Evolutionary conservation across 345 rosid species (phyloP).

Genomic region (Mallotus nudiflorus): DNA sequence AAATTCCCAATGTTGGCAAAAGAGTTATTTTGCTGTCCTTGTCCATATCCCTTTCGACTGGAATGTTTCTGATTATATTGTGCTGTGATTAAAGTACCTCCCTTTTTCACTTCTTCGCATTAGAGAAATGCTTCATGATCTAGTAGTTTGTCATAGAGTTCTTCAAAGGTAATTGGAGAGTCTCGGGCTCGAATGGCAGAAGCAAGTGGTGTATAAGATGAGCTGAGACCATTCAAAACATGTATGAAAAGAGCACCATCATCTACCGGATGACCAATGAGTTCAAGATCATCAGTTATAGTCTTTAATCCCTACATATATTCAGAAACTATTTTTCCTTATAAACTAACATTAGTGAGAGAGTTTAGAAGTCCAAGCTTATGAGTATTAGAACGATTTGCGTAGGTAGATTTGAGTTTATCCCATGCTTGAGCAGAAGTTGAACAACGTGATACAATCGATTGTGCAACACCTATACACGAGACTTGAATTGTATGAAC

Average conservation of each 20-base stretch:
- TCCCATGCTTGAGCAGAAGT: background rate
- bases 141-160: background rate
- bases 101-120: background rate
- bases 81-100: background rate
- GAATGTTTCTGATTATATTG: background rate
- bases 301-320: background rate
- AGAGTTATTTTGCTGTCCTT: background rate
- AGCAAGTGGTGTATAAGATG: background rate
- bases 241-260: background rate
- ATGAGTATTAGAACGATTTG: background rate
- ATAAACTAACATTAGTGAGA: background rate
- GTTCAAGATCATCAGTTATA: background rate
- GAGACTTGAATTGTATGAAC: background rate
- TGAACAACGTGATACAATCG: background rate
- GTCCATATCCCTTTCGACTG: fast-evolving
- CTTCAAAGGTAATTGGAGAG: background rate
- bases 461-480: background rate
- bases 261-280: background rate
- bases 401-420: background rate
- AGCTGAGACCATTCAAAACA: background rate
- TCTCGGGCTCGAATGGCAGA: background rate
- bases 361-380: background rate
- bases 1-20: background rate
- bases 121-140: background rate
- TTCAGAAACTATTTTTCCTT: background rate